Percentiles rank a stretch among this genome's conserved stretches.
These are phyloP conservation scores for Suillus spraguei DNA, from an alignment of 768 basidiomycete species.

Conservation along the genomic window DNA sequence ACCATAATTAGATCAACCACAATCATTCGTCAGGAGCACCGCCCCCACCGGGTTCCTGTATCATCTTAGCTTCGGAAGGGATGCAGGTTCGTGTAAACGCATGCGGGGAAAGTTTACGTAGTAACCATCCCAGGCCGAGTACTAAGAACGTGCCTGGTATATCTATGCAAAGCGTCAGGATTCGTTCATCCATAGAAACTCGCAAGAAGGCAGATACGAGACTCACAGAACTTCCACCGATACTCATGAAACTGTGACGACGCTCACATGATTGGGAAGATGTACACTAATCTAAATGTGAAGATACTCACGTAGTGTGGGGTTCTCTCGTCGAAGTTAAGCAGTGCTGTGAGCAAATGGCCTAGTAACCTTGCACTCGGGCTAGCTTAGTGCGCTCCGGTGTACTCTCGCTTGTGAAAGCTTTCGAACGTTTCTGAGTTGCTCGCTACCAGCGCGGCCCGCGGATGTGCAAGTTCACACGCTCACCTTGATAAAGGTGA, in stretches of 20 bases:
- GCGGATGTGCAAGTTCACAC: constrained; percentile 27
- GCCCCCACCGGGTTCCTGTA: constrained; percentile 1
- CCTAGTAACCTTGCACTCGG: constrained; percentile 3
- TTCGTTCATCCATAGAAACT: constrained; percentile 7
- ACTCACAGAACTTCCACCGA: background rate
- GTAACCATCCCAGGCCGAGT: constrained; percentile 2
- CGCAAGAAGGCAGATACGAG: background rate
- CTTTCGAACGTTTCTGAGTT: constrained; percentile 21
- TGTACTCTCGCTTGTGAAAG: constrained; percentile 16
- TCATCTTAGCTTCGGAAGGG: background rate
- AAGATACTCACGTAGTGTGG: constrained; percentile 7
- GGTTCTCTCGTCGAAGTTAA: constrained; percentile 16
- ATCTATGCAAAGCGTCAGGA: background rate
- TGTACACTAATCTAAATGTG: constrained; percentile 11
- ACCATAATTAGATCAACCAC: background rate
- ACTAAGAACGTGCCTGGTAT: background rate
- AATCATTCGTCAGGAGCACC: constrained; percentile 1
- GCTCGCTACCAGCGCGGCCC: constrained; percentile 9
- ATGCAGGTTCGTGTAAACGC: background rate
- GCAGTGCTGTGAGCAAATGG: constrained; percentile 17
- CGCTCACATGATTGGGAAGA: constrained; percentile 17
- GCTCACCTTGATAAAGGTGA: constrained; percentile 25
- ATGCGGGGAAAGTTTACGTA: background rate
- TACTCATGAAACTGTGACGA: background rate
- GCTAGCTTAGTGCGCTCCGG: constrained; percentile 9